Base-by-base conservation (phyloP, 169 alveolate species). In the Cryptosporidium baileyi region DNA sequence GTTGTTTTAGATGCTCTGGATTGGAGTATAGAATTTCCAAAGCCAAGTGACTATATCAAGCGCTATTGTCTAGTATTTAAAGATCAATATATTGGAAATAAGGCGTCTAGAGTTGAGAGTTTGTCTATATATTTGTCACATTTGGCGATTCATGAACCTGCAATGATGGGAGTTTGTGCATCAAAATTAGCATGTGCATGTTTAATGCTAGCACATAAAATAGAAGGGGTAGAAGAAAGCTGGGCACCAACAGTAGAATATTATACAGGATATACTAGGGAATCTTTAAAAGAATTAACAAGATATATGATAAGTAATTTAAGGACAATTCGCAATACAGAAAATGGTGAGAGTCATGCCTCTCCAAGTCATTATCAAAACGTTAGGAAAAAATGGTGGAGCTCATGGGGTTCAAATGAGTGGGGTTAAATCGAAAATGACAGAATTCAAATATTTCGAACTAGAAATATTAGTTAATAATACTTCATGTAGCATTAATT, bases 401-500 rank as follows among this genome's bases (percentile, higher is more conserved):
- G 26, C 43, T 74, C 85, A 5, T 74, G 85, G 85, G 85, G 85
- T 38, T 74, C 85, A 15, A 74, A 74, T 74, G 85, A 74, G 59
- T 74, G 85, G 85, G 85, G 85, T 40, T 74, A 74, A 74, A 26
- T 44, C n/a, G n/a, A n/a, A n/a, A n/a, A n/a, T n/a, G n/a, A n/a
- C n/a, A n/a, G n/a, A n/a, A n/a, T n/a, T n/a, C n/a, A n/a, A n/a
- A n/a, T n/a, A n/a, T n/a, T n/a, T n/a, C n/a, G n/a, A n/a, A n/a
- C n/a, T n/a, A n/a, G n/a, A n/a, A n/a, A n/a, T n/a, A n/a, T n/a
- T n/a, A n/a, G n/a, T n/a, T n/a, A n/a, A n/a, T n/a, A n/a, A n/a
- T n/a, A n/a, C n/a, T n/a, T n/a, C n/a, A n/a, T n/a, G n/a, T n/a
- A n/a, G n/a, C n/a, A n/a, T n/a, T n/a, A n/a, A n/a, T n/a, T n/a